Conservation (phyloP, 2,329 filamentous ascomycete species). For the Apiospora malaysiana region DNA sequence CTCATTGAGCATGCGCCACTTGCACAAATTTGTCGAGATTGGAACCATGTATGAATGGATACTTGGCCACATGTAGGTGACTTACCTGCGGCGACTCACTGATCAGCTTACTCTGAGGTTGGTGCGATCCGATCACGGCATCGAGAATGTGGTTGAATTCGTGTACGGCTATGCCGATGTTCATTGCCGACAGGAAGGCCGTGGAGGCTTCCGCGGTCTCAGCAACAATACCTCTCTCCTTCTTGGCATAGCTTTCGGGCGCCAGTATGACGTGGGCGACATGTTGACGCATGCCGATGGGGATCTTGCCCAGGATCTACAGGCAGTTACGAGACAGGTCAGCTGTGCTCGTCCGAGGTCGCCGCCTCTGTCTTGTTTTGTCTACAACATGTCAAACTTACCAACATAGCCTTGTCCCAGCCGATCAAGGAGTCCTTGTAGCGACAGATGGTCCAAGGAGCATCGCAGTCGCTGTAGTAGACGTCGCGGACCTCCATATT, state of each 20-base stretch:
- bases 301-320: neutral
- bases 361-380: neutral
- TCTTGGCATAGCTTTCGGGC: neutral
- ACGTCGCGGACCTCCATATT: neutral
- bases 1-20: too few species aligned
- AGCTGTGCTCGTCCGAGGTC: neutral
- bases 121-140: neutral
- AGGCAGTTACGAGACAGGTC: neutral
- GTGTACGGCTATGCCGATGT: neutral
- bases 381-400: neutral
- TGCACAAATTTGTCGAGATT: too few species aligned
- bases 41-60: too few species aligned
- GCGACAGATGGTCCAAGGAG: neutral
- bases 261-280: neutral
- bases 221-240: neutral
- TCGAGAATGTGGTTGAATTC: conserved; percentile 11
- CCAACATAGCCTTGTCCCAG: neutral
- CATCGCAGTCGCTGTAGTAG: neutral
- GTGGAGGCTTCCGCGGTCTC: neutral
- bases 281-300: conserved; percentile 1
- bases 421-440: neutral
- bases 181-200: neutral
- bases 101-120: neutral
- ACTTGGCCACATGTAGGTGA: too few species aligned
- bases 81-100: neutral